Evolutionary conservation across 805 yeast genomes (phyloP), one percentile per base, ranked within the genome.

Genomic region (Barnettozyma siamensis): DNA sequence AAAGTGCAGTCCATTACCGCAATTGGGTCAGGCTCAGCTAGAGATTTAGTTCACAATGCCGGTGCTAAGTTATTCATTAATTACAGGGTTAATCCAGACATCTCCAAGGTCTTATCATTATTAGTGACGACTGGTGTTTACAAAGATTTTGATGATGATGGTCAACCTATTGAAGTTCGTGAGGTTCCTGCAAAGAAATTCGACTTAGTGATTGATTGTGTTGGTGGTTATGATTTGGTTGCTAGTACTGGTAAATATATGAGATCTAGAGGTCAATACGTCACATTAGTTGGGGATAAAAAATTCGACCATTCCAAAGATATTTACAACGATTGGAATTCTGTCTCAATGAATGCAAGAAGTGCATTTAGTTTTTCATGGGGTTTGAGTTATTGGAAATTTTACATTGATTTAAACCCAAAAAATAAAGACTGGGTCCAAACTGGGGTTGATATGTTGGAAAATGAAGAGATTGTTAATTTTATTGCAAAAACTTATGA

Each of bases 171-270:
- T 13, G 60, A 57, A 20, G 32, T 37, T 12, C 42, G 45, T n/a
- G 45, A 37, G 15, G 35, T 50, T 16, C 49, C 47, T 18, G 44
- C 53, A 7, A 35, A 41, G 13, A 69, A 73, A 49, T 86, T 78
- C 53, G 85, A 83, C 53, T 53, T 74, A 5, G 75, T 84, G n/a
- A 54, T 83, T 11, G 95, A 88, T 62, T 72, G 80, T 46, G 73
- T 78, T 38, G 93, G 96, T 31, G 84, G 84, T 33, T 66, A 68
- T 35, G 76, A 74, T 26, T 68, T 83, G 5, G 38, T 52, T 9
- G 44, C 41, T 4, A 64, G 72, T 30, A 65, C 76, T 20, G 51
- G 59, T 9, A 50, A 64, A 27, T 66, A 70, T 21, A 60, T 83
- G 42, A 71, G 67, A 45, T 55, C 67, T 9, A 75, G 76, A 5